These are phyloP conservation scores for Scutellaria baicalensis DNA, from an alignment of 257 asterid genomes.

Conservation along the genomic window DNA sequence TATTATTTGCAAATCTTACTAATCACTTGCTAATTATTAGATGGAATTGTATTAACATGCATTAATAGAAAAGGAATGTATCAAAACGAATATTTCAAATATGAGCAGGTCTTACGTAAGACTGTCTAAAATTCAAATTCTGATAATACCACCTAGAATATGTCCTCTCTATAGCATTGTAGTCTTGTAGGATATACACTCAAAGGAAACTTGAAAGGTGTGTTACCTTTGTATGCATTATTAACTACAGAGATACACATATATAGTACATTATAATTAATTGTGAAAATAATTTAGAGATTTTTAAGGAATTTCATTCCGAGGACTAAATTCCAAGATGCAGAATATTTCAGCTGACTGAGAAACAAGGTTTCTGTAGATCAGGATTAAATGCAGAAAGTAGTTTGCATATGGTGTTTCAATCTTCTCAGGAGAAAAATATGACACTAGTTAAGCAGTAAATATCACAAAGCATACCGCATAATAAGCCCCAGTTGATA, in stretches of 20 bases:
- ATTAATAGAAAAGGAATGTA: no score
- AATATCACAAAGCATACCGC: neutral
- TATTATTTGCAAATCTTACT: no score
- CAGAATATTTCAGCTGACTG: neutral
- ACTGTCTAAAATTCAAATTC: neutral
- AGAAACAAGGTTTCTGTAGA: neutral
- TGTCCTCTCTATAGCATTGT: neutral
- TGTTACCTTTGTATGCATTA: neutral
- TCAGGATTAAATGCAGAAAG: neutral
- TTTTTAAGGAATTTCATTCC: neutral
- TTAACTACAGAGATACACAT: neutral
- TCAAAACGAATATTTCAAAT: no score
- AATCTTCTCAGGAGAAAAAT: neutral
- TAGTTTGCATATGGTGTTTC: neutral
- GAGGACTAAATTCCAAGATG: neutral
- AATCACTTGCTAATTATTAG: no score
- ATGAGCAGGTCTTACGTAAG: no score
- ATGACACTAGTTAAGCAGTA: neutral
- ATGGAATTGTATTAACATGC: no score
- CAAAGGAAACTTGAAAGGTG: neutral
- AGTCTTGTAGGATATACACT: neutral
- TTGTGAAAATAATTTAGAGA: neutral
- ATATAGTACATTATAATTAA: neutral
- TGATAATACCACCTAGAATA: neutral
- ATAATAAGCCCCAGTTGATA: neutral